Conservation (phyloP, 129 eudicot species). For the Helichrysum umbraculigerum region DNA sequence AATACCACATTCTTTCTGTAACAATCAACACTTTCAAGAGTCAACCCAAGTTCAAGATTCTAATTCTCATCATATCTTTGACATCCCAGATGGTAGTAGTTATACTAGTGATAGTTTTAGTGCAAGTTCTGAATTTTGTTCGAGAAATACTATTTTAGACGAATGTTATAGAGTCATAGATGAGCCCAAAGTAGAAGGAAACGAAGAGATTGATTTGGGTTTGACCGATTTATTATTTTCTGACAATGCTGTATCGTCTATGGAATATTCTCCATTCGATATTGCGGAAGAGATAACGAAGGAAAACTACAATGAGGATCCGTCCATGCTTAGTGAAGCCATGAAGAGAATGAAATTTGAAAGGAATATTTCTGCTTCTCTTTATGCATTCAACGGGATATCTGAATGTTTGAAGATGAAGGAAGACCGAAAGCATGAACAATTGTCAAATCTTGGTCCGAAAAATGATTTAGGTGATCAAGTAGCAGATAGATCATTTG, state of each 20-base stretch:
- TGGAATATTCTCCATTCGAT: conserved; percentile 41
- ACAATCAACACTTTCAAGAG: conserved; percentile 28
- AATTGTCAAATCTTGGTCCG: conserved; percentile 29
- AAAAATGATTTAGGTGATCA: conserved; percentile 17
- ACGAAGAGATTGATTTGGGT: conserved; percentile 32
- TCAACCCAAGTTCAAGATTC: conserved; percentile 24
- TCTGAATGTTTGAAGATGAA: conserved; percentile 44
- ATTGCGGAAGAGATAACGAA: conserved; percentile 51
- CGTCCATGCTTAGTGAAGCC: conserved; percentile 40
- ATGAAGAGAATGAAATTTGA: conserved; percentile 53
- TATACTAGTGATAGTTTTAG: conserved; percentile 28
- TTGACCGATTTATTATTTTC: conserved; percentile 37
- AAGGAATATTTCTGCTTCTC: conserved; percentile 48
- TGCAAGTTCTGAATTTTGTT: conserved; percentile 25
- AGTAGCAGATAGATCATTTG: neutral
- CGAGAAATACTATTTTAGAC: conserved; percentile 20
- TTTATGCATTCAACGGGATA: conserved; percentile 53
- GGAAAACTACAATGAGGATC: conserved; percentile 32
- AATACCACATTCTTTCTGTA: conserved; percentile 22
- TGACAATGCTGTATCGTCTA: conserved; percentile 33
- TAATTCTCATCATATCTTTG: conserved; percentile 31
- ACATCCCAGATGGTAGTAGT: conserved; percentile 28
- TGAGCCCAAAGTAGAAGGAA: conserved; percentile 26
- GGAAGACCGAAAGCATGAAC: conserved; percentile 19
- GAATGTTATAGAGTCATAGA: conserved; percentile 25